A percentile compares a stretch with the other conserved stretches of the same genome.
These are phyloP conservation scores for Sideroxylon spinosum DNA, from an alignment of 179 eudicot genomes.

Conservation along the genomic window DNA sequence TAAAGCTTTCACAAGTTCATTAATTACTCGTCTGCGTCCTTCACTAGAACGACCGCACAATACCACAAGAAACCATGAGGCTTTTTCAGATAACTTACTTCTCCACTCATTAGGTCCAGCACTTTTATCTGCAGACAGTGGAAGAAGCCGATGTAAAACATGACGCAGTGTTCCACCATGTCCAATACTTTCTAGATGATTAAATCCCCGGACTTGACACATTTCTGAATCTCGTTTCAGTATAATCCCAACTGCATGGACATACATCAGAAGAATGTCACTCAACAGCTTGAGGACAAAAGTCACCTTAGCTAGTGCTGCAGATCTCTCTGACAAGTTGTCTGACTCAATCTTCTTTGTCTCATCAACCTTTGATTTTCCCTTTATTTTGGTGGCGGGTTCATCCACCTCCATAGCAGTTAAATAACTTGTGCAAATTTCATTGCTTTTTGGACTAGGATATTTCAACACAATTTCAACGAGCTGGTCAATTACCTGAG, in stretches of 20 bases:
- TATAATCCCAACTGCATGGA: conserved; percentile 78
- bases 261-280: conserved; percentile 93
- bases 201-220: conserved; percentile 55
- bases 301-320: conserved; percentile 77
- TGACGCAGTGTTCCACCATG: conserved; percentile 83
- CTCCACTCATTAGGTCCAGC: conserved; percentile 74
- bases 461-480: conserved; percentile 73
- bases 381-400: conserved; percentile 59
- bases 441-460: conserved; percentile 48
- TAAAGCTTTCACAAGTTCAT: conserved; percentile 83
- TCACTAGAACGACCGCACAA: conserved; percentile 95
- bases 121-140: conserved; percentile 51
- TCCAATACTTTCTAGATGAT: conserved; percentile 46
- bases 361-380: conserved; percentile 89
- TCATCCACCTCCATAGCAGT: conserved; percentile 85
- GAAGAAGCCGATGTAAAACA: conserved; percentile 74
- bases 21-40: conserved; percentile 89
- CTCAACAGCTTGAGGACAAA: conserved; percentile 88
- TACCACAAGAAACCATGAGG: conserved; percentile 94
- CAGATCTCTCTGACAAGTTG: conserved; percentile 62
- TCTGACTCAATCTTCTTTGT: conserved; percentile 49
- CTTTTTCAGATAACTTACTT: conserved; percentile 87
- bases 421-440: conserved; percentile 37
- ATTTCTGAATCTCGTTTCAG: conserved; percentile 76
- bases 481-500: conserved; percentile 90